Conservation (phyloP, 805 yeast species). For the Pichia gijzeniarum region DNA sequence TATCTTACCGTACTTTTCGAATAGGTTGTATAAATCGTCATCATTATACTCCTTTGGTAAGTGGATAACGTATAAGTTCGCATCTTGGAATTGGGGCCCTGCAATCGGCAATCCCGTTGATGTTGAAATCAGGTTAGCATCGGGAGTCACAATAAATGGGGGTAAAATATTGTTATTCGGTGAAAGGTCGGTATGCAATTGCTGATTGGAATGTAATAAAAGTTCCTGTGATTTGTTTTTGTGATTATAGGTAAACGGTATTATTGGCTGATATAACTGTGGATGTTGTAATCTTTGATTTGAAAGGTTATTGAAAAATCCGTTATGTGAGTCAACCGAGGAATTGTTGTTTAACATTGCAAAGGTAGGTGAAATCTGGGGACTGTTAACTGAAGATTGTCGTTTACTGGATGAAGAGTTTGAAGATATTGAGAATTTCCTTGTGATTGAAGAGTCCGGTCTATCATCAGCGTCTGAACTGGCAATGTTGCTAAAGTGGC, state of each 20-base stretch:
- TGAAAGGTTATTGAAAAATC: no score
- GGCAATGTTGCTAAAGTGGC: constrained; percentile 13
- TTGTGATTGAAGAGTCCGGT: no score
- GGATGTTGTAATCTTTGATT: constrained; percentile 2
- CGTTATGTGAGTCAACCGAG: not conserved
- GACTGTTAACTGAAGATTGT: constrained; percentile 1
- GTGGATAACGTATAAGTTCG: constrained; percentile 67
- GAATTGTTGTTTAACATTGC: not conserved
- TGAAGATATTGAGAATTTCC: constrained; percentile 2
- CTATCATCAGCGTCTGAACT: constrained; percentile 1
- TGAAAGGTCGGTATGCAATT: not conserved
- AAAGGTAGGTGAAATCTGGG: constrained; percentile 1
- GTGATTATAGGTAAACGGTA: constrained; percentile 4
- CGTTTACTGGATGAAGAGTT: constrained; percentile 3
- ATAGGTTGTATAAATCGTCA: constrained; percentile 40
- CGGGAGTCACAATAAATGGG: constrained; percentile 25
- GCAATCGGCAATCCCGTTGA: constrained; percentile 35
- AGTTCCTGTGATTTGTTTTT: constrained; percentile 7
- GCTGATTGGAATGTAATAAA: not conserved
- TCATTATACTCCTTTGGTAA: constrained; percentile 52
- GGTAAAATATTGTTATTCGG: constrained; percentile 9
- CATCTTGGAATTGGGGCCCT: constrained; percentile 52
- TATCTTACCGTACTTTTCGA: constrained; percentile 43
- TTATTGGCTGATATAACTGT: constrained; percentile 5
- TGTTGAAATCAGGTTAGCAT: constrained; percentile 25